Base-by-base conservation (phyloP, 768 basidiomycete species). In the Punctularia strigosozonata region DNA sequence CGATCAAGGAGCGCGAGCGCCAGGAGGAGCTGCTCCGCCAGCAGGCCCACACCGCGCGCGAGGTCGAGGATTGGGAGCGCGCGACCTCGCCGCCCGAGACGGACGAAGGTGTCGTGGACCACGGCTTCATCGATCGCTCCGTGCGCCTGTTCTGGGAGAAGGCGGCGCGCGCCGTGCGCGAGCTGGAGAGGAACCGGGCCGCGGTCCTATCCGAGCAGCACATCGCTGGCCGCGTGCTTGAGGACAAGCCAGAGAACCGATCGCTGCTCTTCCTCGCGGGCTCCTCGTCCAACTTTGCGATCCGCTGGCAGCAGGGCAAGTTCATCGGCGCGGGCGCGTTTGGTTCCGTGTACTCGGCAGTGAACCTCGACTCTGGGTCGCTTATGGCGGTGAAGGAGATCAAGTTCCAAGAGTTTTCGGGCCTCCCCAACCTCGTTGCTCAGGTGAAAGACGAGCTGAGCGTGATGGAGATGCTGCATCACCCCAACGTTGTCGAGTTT, bases 381-480 rank as follows among this genome's bases (percentile, higher is more conserved):
- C 76, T 97, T 44, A 97, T 99, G 91, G 95, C 95, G 6, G 95
- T 97, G 51, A 99, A 99, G 63, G 95, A 98, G 64, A 90, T 98
- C 57, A 89, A 90, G 43, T 94, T 92, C 58, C 90, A 92, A 54
- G 94, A 97, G 56, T 65, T 94, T 10, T 78, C 87, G 4, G 88
- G 87, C 15, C 63, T 89, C 37, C 85, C 92, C 3, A 87, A 77
- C 45, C 69, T 98, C 20, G 88, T 89, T 62, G 72, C 85, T 38
- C 87, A 92, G 54, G 95, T 98, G 60, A 83, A 78, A 56, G 91
- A 98, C 55, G 95, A 99, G 61, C 77, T 95, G 40, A 80, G 77
- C 48, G 90, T 99, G 40, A 99, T 99, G 95, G 89, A 92, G 58
- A 82, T 98, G 77, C 70, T 98, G 19, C 86, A 88, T 45, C 95